Percentiles rank a stretch among this genome's conserved stretches.
phyloP scores from a whole-genome alignment of 768 basidiomycete species.

The Phlebiopsis gigantea region DNA sequence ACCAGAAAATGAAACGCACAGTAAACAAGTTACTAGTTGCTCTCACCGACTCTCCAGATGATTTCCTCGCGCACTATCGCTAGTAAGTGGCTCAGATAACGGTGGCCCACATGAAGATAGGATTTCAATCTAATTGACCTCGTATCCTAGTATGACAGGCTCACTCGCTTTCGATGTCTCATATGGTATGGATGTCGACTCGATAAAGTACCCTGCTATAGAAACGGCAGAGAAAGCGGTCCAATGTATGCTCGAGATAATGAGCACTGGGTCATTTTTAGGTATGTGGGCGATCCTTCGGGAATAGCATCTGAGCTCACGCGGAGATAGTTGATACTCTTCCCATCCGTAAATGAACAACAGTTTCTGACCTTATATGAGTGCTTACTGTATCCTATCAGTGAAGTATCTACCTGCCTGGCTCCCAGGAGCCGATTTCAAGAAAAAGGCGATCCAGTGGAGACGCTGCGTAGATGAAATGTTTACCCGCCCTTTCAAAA shows the following conservation, averaged over 20 bases:
- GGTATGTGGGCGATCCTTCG: too few species aligned
- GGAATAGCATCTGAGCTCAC: background rate
- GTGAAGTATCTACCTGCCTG: constrained; percentile 58
- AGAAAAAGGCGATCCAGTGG: background rate
- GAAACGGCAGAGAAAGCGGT: background rate
- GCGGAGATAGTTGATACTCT: background rate
- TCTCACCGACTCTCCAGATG: background rate
- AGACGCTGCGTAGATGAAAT: background rate
- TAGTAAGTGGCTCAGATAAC: background rate
- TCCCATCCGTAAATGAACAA: background rate
- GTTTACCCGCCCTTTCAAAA: background rate
- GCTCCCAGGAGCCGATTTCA: constrained; percentile 20
- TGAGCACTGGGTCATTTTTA: background rate
- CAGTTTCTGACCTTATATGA: background rate
- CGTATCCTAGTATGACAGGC: background rate
- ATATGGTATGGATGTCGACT: constrained; percentile 2
- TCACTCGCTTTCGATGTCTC: constrained; percentile 7
- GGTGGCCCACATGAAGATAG: too few species aligned
- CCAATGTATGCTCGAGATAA: background rate
- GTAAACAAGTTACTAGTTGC: background rate
- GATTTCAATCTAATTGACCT: too few species aligned
- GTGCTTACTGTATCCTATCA: background rate
- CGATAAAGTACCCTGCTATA: constrained; percentile 1
- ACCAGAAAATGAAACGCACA: background rate
- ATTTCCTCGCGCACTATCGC: background rate